These are phyloP conservation scores for Paramicrosporidium saccamoebae DNA, from an alignment of 371 early-diverging fungal species.

Conservation along the genomic window DNA sequence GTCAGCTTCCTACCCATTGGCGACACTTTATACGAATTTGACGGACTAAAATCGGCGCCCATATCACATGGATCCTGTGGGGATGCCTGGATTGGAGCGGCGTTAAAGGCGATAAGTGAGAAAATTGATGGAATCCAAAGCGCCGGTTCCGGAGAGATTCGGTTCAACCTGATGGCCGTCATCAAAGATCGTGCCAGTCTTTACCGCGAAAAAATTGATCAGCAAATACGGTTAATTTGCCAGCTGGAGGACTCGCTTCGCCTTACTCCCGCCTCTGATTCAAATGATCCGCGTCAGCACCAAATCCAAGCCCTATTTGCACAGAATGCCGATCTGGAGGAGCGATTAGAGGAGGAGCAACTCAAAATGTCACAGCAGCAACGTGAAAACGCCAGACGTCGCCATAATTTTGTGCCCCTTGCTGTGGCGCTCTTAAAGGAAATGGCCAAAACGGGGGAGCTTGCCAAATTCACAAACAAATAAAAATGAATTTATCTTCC, in stretches of 20 bases:
- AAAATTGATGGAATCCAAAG: conserved; percentile 24
- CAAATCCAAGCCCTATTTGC: conserved; percentile 7
- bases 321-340: conserved; percentile 9
- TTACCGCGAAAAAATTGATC: conserved; percentile 12
- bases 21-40: conserved; percentile 47
- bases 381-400: conserved; percentile 30
- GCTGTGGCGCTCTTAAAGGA: conserved; percentile 22
- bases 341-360: conserved; percentile 11
- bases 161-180: conserved; percentile 60
- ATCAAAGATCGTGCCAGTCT: conserved; percentile 19
- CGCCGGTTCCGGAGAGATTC: conserved; percentile 15
- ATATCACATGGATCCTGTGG: conserved; percentile 13
- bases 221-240: conserved; percentile 6
- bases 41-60: conserved; percentile 44
- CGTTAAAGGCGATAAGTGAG: conserved; percentile 22
- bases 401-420: conserved; percentile 48
- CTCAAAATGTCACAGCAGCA: conserved; percentile 8
- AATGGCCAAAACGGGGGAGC: conserved; percentile 18
- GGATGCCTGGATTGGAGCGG: conserved; percentile 25
- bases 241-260: conserved; percentile 4
- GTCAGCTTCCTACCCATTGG: conserved; percentile 42
- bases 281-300: conserved; percentile 3
- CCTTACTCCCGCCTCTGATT: conserved; percentile 5
- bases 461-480: conserved; percentile 12
- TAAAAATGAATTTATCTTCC: no score